Conservation (phyloP, 2,329 filamentous ascomycete genomes). For the Fusarium sp. region DNA sequence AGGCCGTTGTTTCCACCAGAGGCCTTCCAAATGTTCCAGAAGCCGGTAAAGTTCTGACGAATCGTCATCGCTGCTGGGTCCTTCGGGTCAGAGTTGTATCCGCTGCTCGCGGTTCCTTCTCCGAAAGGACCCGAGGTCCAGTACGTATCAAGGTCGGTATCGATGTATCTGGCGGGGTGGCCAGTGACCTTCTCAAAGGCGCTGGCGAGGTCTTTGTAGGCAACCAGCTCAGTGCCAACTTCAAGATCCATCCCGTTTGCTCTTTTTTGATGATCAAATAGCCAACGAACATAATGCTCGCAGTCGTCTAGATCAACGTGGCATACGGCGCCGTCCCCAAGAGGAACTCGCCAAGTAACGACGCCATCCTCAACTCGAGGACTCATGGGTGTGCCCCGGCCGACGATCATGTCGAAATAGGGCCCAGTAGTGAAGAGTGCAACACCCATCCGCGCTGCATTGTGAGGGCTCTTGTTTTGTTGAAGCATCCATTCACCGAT, state of each 20-base stretch:
- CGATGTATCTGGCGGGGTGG: conserved; percentile 18
- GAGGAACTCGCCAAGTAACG: conserved; percentile 28
- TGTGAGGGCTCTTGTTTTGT: conserved; percentile 44
- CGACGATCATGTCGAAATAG: conserved; percentile 25
- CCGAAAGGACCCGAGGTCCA: neutral
- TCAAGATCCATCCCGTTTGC: conserved; percentile 24
- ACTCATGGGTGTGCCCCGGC: neutral
- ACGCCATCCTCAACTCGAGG: conserved; percentile 17
- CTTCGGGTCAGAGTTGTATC: conserved; percentile 5
- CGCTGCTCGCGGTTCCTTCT: neutral
- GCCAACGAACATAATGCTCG: conserved; percentile 28
- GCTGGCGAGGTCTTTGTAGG: conserved; percentile 5
- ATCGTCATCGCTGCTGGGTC: conserved; percentile 24
- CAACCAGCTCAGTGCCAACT: conserved; percentile 19
- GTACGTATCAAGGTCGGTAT: neutral
- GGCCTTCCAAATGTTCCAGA: conserved; percentile 27
- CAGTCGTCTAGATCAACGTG: conserved; percentile 35
- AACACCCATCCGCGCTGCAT: conserved; percentile 11
- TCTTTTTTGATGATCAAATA: conserved; percentile 13
- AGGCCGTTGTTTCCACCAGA: conserved; percentile 22
- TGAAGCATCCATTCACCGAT: conserved; percentile 62
- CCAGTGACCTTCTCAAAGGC: conserved; percentile 31
- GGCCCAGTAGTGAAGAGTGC: conserved; percentile 23
- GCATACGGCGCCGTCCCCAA: conserved; percentile 3
- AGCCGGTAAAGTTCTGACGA: conserved; percentile 23